These are phyloP conservation scores for Oropetium thomaeum DNA, from an alignment of 176 grass and related monocot genomes.

Conservation along the genomic window DNA sequence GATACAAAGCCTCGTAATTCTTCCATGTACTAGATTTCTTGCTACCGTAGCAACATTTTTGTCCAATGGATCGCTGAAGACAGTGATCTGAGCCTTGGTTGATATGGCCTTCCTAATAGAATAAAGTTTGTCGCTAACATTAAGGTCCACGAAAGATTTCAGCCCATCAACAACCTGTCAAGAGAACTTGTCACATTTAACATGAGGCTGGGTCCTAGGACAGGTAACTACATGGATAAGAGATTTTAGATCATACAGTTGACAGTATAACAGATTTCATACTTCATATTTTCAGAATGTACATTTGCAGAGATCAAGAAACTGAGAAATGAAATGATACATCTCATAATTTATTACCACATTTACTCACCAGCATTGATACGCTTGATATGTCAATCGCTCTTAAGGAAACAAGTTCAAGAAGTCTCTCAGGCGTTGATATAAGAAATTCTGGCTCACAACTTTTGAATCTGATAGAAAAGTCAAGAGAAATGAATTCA, in stretches of 20 bases:
- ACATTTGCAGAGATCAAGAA: background rate
- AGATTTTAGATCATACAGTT: background rate
- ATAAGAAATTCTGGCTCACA: conserved; percentile 95
- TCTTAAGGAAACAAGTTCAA: conserved; percentile 65
- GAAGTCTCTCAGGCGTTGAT: conserved; percentile 79
- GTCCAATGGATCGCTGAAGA: conserved; percentile 47
- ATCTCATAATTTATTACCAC: background rate
- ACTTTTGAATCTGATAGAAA: conserved; percentile 56
- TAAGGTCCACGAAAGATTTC: conserved; percentile 42
- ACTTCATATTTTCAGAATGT: background rate
- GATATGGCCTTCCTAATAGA: conserved; percentile 56
- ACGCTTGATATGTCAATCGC: conserved; percentile 70
- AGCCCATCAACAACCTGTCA: conserved; percentile 80
- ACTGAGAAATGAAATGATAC: background rate
- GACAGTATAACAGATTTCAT: background rate
- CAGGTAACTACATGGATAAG: background rate
- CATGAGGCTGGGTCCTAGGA: background rate
- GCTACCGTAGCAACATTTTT: conserved; percentile 28
- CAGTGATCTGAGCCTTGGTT: conserved; percentile 51
- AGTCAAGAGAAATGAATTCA: conserved; percentile 23
- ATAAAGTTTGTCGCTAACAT: conserved; percentile 36
- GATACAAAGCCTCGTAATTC: conserved; percentile 55
- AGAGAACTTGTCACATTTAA: background rate
- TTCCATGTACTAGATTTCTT: conserved; percentile 47
- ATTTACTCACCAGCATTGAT: conserved; percentile 76